Evolutionary conservation across 768 basidiomycete genomes (phyloP).

Genomic region (Suillus clintonianus): DNA sequence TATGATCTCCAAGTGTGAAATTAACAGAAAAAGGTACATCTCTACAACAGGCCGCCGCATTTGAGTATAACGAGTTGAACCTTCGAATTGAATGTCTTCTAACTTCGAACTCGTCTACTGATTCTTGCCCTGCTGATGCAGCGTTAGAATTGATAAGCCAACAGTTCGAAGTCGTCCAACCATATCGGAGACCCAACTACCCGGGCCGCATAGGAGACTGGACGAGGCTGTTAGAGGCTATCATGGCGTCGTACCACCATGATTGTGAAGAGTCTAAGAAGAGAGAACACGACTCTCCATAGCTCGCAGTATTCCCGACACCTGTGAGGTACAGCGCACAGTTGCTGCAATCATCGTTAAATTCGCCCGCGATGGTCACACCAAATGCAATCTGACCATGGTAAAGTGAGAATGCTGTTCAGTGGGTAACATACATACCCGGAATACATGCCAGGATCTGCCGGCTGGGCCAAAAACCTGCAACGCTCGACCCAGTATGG

Average conservation of each 20-base stretch:
- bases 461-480: conserved; percentile 49
- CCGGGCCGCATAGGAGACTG: conserved; percentile 67
- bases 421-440: conserved; percentile 36
- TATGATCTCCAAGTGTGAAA: neutral
- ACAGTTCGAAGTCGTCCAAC: no score
- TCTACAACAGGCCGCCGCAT: neutral
- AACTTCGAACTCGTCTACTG: neutral
- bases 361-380: conserved; percentile 75
- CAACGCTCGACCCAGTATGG: conserved; percentile 29
- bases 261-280: conserved; percentile 48
- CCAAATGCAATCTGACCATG: conserved; percentile 58
- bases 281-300: conserved; percentile 40
- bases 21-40: neutral
- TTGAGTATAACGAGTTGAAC: neutral
- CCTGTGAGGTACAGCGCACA: conserved; percentile 56
- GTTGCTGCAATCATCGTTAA: conserved; percentile 63
- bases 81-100: neutral
- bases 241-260: no score
- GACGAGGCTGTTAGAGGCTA: conserved; percentile 40
- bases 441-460: conserved; percentile 48
- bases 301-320: conserved; percentile 11
- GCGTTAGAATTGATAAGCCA: no score
- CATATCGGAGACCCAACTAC: conserved; percentile 69
- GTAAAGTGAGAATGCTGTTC: neutral
- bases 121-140: no score